A percentile compares a stretch with the other conserved stretches of the same genome.
Evolutionary conservation across 2,329 filamentous ascomycete species (phyloP).

Genomic region (Penicillium janthinellum): DNA sequence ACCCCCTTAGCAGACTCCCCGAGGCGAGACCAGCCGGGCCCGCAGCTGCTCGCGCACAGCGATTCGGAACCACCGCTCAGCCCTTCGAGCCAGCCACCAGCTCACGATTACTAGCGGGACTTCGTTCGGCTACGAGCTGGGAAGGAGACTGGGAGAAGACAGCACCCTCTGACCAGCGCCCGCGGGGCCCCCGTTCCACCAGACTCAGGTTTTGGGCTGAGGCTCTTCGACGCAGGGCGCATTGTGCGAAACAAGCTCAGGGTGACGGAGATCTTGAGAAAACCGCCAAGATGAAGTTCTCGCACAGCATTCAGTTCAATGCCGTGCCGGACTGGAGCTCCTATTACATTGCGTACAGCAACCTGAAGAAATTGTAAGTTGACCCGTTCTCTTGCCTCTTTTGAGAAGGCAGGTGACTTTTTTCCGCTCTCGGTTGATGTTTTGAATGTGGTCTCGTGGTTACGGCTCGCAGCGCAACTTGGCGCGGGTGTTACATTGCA

Average conservation of each 20-base stretch:
- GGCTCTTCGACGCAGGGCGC: conserved; percentile 33
- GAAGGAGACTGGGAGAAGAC: conserved; percentile 16
- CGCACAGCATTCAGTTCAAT: conserved; percentile 98
- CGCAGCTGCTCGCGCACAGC: conserved; percentile 11
- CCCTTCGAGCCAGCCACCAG: conserved; percentile 12
- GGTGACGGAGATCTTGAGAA: conserved; percentile 46
- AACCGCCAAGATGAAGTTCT: conserved; percentile 97
- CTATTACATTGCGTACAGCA: conserved; percentile 97
- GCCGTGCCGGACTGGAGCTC: conserved; percentile 99
- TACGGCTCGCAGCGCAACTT: conserved; percentile 6
- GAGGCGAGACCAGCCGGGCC: conserved; percentile 6
- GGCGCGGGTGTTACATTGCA: conserved; percentile 27
- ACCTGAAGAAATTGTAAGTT: conserved; percentile 92
- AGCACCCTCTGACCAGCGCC: conserved; percentile 9
- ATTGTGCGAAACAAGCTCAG: conserved; percentile 11
- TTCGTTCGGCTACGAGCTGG: conserved; percentile 6
- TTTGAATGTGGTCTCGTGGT: conserved; percentile 4
- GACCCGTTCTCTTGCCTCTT: conserved; percentile 5
- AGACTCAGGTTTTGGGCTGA: conserved; percentile 37
- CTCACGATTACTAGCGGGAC: conserved; percentile 16
- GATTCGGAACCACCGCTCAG: not conserved
- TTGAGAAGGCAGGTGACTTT: not conserved
- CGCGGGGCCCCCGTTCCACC: conserved; percentile 17
- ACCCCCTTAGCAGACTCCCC: conserved; percentile 10
- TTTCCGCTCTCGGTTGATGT: not conserved